Conservation (phyloP, 371 early-diverging fungal genomes). For the Coemansia sp. region DNA sequence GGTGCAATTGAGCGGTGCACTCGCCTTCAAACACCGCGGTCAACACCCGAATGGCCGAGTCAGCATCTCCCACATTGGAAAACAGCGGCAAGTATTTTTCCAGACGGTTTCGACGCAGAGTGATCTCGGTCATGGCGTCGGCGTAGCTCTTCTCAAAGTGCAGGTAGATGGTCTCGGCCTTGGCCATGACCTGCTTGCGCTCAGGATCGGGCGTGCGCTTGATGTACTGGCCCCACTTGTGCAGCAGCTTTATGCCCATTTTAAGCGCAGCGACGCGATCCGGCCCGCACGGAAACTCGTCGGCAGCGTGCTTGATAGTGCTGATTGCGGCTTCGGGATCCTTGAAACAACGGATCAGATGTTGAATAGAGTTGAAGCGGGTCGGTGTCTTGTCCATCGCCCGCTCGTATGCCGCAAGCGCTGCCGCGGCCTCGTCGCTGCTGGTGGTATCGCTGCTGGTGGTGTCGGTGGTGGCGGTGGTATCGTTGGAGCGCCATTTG, state of each 20-base stretch:
- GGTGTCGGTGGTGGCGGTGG: too few relatives aligned
- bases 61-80: constrained; percentile 11
- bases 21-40: constrained; percentile 35
- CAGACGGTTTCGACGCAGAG: constrained; percentile 22
- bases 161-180: constrained; percentile 37
- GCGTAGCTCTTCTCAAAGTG: constrained; percentile 38
- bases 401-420: constrained; percentile 14
- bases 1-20: constrained; percentile 7
- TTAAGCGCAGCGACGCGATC: constrained; percentile 47
- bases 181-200: constrained; percentile 19
- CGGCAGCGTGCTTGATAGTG: constrained; percentile 47
- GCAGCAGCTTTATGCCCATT: constrained; percentile 39
- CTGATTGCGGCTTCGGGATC: constrained; percentile 48
- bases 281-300: constrained; percentile 45
- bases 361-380: constrained; percentile 43
- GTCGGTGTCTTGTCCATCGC: constrained; percentile 22
- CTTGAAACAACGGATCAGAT: constrained; percentile 41
- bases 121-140: constrained; percentile 24
- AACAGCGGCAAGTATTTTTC: constrained; percentile 33
- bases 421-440: background rate
- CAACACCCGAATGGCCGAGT: constrained; percentile 14
- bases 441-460: background rate
- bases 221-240: constrained; percentile 44
- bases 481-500: constrained; percentile 7
- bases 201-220: constrained; percentile 44